phyloP scores from a whole-genome alignment of 305 asterid genomes.

The Fraxinus ornus region DNA sequence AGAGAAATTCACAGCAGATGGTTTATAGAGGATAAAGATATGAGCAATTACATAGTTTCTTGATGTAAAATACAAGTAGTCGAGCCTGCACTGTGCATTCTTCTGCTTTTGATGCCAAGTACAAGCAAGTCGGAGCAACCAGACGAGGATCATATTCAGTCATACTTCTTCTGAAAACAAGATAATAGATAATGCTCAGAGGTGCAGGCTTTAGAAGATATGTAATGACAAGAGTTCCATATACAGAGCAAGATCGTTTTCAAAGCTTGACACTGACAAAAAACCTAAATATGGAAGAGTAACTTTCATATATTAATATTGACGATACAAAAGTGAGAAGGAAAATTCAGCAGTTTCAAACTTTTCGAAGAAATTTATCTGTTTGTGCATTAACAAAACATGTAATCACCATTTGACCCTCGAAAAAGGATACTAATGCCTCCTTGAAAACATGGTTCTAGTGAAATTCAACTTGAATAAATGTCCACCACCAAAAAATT shows the following conservation, averaged over 20 bases:
- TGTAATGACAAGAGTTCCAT: neutral
- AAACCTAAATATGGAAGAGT: neutral
- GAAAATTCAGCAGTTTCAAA: neutral
- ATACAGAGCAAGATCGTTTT: neutral
- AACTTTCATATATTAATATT: neutral
- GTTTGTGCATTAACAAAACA: neutral
- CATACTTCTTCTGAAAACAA: slow-evolving; percentile 67
- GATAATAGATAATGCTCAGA: slow-evolving; percentile 6
- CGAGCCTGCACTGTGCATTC: slow-evolving; percentile 94
- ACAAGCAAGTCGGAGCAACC: slow-evolving; percentile 90
- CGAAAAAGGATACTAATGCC: neutral
- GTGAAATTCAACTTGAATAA: neutral
- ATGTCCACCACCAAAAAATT: neutral
- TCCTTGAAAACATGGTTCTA: neutral
- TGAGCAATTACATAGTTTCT: slow-evolving; percentile 56
- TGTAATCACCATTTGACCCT: neutral
- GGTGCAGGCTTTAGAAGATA: neutral
- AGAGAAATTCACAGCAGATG: neutral
- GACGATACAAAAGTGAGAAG: neutral
- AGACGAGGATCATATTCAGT: slow-evolving; percentile 86
- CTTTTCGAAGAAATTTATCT: neutral
- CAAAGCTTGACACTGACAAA: neutral
- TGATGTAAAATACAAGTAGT: slow-evolving; percentile 74
- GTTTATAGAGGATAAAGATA: slow-evolving; percentile 5
- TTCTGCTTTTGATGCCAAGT: slow-evolving; percentile 95